Evolutionary conservation across 768 basidiomycete genomes (phyloP), one percentile per base, ranked within the genome.

Genomic region (Boletus tomentosulus): DNA sequence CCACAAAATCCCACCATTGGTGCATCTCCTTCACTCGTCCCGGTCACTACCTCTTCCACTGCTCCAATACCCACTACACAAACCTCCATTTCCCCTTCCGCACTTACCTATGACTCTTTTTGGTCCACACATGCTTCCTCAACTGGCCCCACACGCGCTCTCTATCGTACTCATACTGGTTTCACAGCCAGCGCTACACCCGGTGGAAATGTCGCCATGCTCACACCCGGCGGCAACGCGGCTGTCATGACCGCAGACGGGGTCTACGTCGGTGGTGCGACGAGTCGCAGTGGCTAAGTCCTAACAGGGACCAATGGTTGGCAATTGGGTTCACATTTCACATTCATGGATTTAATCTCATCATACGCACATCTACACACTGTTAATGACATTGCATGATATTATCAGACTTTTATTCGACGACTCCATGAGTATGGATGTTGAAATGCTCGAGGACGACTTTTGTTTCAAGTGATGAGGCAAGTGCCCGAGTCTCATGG

Each of bases 91-190:
- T 39, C 56, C n/a, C 65, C 72, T 10, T 7, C 50, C 8, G 64
- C 74, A 11, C 68, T 82, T 42, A 82, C 83, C 3, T 84, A 84
- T 58, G 83, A 84, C 61, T 80, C 80, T 0, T 85, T 84, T 60
- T 85, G 82, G 83, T 82, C 82, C 2, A 74, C 79, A 7, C 80
- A 82, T 55, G 68, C 78, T 19, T 64, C 70, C 0, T 59, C 67
- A 3, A 16, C 62, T 2, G 64, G 66, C 7, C 31, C 62, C 4
- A 66, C 66, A 0, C 67, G 67, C 3, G 57, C 69, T 1, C 61
- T 69, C 11, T 69, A 71, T 27, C 61, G 67, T 7, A 71, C 69
- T 2, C 59, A 69, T 3, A 56, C 65, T 4, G 69, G 67, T 4
- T 69, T 69, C 33, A 57, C 65, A 0, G 58, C 65, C 8, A 69